Evolutionary conservation across 768 basidiomycete genomes (phyloP), one percentile per base, ranked within the genome.

Genomic region (Tubosaeta brunneosetosa): DNA sequence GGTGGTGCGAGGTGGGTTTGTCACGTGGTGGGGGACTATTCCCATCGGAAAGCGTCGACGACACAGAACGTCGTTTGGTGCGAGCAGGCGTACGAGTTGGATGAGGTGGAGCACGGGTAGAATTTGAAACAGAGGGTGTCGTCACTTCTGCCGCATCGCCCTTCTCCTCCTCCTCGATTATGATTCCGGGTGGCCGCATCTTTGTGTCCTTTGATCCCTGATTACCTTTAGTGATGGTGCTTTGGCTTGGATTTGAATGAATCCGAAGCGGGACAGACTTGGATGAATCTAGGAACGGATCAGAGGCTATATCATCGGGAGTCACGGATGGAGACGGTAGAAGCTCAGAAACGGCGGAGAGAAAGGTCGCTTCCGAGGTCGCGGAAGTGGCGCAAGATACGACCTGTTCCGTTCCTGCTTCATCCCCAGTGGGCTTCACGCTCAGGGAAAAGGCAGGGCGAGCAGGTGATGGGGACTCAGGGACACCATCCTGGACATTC

Each of bases 41-140:
- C 9, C 79, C 74, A 47, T 86, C 83, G 31, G 88, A 88, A 54
- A 92, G 73, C 7, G 84, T 86, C 2, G 93, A 95, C 1, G 94
- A 95, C 6, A 97, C 87, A 2, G 94, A 97, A 22, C 95, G 88
- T 4, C 95, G 86, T 67, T 99, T 99, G 3, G 95, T 98, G 11
- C 94, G 83, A 4, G 86, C 92, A 4, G 95, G 95, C 0, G 95
- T 99, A 11, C 94, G 88, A 22, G 84, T 73, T 4, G 91, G 84
- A 57, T 81, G 73, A 27, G 86, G 84, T 26, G 90, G 80, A 13
- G 75, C 62, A 48, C 56, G 62, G 16, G 56, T 27, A 16, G 58
- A 44, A 36, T 56, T 60, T 12, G 63, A 51, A n/a, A 48, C 46
- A 42, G 62, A 56, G 32, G 60, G 55, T 3, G 26, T 43, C 44